phyloP scores from a whole-genome alignment of 1,284 basidiomycete genomes.

The Austroboletus novae-zelandiae region DNA sequence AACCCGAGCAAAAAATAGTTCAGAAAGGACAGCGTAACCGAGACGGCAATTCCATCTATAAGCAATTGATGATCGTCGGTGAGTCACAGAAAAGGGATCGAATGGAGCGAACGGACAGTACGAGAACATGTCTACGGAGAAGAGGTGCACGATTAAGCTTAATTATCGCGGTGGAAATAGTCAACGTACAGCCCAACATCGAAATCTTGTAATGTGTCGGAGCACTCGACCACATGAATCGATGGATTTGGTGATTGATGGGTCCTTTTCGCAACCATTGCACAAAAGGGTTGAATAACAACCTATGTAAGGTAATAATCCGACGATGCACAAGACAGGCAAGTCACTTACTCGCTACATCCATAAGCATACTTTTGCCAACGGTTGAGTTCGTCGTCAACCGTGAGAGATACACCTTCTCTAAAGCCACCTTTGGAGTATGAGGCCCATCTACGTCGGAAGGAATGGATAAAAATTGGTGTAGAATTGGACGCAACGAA shows the following conservation, averaged over 20 bases:
- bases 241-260: constrained; percentile 72
- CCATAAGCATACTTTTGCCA: constrained; percentile 90
- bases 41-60: constrained; percentile 71
- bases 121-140: constrained; percentile 73
- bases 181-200: constrained; percentile 71
- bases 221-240: constrained; percentile 75
- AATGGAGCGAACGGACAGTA: constrained; percentile 51
- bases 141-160: constrained; percentile 11
- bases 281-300: constrained; percentile 75
- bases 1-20: constrained; percentile 76
- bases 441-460: constrained; percentile 65
- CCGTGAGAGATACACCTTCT: constrained; percentile 84
- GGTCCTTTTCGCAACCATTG: constrained; percentile 74
- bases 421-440: constrained; percentile 81
- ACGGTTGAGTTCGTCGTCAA: constrained; percentile 77
- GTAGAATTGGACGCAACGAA: neutral
- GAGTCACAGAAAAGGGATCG: neutral
- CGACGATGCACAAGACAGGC: neutral
- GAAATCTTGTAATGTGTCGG: constrained; percentile 83
- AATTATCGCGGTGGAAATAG: constrained; percentile 7
- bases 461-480: constrained; percentile 1
- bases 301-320: constrained; percentile 47
- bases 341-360: constrained; percentile 14
- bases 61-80: neutral
- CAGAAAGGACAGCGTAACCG: constrained; percentile 58